Evolutionary conservation across 306 rosid genomes (phyloP), one percentile per base, ranked within the genome.

Genomic region (Rosa persica): DNA sequence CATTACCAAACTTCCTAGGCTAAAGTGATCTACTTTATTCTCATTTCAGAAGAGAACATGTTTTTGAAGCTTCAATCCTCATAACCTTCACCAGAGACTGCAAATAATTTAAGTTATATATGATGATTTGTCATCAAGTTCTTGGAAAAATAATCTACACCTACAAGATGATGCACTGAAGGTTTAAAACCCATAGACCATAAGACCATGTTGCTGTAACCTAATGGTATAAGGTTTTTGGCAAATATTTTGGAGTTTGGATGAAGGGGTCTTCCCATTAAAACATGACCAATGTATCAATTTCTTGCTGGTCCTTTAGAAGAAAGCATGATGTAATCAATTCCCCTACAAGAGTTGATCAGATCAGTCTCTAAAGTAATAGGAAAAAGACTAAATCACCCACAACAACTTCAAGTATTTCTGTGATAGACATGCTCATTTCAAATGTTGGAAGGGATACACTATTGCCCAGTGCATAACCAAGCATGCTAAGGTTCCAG

Each of bases 401-500:
- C 54, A 43, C 12, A 65, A 55, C 62, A 55, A 61, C 67, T 27
- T 61, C 39, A 61, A 61, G 34, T 4, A 60, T 23, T n/a, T 61
- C 39, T 13, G 25, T 36, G 2, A 66, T 36, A 20, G 15, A 11
- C 30, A 67, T 40, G 49, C 25, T 36, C 19, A 38, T 17, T 66
- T 36, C 23, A 66, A 15, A 71, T 78, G 40, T 36, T 60, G 19
- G 17, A 12, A 57, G 23, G 25, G 70, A 17, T 69, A 9, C 17
- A 19, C 20, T 52, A 66, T 57, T 40, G 48, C 38, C 72, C 76
- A 71, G 54, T 70, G 68, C 64, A 23, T 42, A 62, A 49, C 27
- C 25, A 51, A 23, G 6, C 16, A 39, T 38, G 57, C 22, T 4
- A 82, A 70, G 55, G 49, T 61, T 82, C 38, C 72, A 54, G 40